Base-by-base conservation (phyloP, 805 yeast species). In the Zygoascus biomembranicola region DNA sequence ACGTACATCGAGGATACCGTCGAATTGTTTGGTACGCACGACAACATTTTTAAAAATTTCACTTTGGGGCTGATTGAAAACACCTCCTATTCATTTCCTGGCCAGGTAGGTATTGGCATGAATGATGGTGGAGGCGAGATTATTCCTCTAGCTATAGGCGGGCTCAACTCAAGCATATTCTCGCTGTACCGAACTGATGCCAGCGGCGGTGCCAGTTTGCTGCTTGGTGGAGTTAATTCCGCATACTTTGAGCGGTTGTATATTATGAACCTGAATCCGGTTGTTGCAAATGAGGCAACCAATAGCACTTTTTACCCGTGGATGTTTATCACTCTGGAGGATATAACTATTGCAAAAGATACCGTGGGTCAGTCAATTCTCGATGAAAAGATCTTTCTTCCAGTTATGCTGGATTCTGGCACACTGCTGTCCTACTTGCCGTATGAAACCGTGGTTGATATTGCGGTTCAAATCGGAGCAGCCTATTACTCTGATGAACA, bases 401-500 rank as follows among this genome's bases (percentile, higher is more conserved):
- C 65, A 16, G 61, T 60, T 8, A 45, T 62, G 20, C 53, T 62
- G 32, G 65, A 61, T 41, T 48, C 58, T 10, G 28, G 56, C 26
- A 55, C 48, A 11, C 52, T 55, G 20, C 26, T 62, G 39, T 54
- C 63, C 2, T 62, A 50, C 37, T 54, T 62, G 44, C 65, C 65
- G 9, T 55, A 55, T 43, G 43, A 51, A 31, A 32, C 53, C 11
- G 53, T 60, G 11, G 62, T 61, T 26, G 54, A 52, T 44, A 51
- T 62, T 39, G 65, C 64, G 9, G 49, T 59, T 20, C 64, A 62
- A 53, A 46, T 61, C 5, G 57, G 58, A 47, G 64, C 65, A 3
- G 26, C 51, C 20, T 62, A 62, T 51, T 28, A 52, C 13, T 28
- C 47, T 2, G 57, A 57, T 11, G 16, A 49, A 32, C 51, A 47